Evolutionary conservation across 371 early-diverging fungal species (phyloP).

Genomic region (Saksenaea oblongispora): DNA sequence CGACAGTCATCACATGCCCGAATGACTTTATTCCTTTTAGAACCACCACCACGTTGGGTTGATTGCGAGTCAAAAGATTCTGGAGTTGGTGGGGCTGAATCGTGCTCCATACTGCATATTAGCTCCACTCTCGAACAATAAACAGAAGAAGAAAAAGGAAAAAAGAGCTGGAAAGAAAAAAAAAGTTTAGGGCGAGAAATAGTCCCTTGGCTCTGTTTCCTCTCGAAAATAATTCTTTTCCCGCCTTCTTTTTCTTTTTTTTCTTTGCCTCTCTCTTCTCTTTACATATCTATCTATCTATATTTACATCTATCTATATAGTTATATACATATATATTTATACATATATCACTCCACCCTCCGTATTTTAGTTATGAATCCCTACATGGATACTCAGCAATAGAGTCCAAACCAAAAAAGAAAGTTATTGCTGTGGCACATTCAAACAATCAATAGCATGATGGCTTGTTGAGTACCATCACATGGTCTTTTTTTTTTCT

Average conservation of each 20-base stretch:
- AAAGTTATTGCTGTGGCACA: neutral
- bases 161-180: neutral
- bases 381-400: too few species aligned
- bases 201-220: neutral
- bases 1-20: slow-evolving; percentile 55
- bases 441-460: neutral
- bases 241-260: neutral
- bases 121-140: neutral
- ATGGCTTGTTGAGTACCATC: too few species aligned
- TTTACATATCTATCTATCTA: neutral
- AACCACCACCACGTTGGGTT: slow-evolving; percentile 17
- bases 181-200: slow-evolving; percentile 10
- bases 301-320: neutral
- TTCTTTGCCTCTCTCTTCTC: neutral
- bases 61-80: slow-evolving; percentile 5
- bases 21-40: slow-evolving; percentile 46
- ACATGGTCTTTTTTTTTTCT: neutral
- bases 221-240: neutral
- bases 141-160: neutral
- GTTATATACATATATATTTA: neutral
- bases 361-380: too few species aligned
- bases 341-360: neutral
- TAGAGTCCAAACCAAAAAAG: too few species aligned
- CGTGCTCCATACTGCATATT: slow-evolving; percentile 6
- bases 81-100: slow-evolving; percentile 2